Conservation (phyloP, 306 rosid genomes). For the Corylus avellana region DNA sequence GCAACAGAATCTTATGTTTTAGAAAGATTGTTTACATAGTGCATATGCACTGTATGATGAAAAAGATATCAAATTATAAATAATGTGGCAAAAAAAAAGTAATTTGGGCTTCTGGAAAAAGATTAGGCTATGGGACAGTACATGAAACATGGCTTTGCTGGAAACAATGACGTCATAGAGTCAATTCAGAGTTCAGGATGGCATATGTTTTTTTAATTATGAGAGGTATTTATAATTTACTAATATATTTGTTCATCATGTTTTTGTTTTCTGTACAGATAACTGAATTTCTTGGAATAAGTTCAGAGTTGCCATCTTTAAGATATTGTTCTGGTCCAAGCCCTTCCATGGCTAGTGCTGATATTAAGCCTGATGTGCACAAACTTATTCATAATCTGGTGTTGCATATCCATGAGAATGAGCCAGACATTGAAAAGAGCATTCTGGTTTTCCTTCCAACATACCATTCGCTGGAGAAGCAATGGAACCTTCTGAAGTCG, state of each 20-base stretch:
- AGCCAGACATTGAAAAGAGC: constrained; percentile 84
- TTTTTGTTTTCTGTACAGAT: constrained; percentile 46
- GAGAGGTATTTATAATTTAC: neutral
- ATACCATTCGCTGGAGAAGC: constrained; percentile 72
- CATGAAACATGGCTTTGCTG: neutral
- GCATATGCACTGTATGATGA: neutral
- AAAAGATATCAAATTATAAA: neutral
- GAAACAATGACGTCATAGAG: neutral
- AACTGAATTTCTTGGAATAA: constrained; percentile 48
- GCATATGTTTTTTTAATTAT: neutral
- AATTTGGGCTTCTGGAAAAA: neutral
- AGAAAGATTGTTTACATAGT: neutral
- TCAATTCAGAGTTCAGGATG: neutral
- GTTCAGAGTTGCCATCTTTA: constrained; percentile 39
- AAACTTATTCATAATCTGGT: constrained; percentile 69
- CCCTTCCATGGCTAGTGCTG: constrained; percentile 40
- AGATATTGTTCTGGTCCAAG: constrained; percentile 39
- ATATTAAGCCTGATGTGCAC: constrained; percentile 51
- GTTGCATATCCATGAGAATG: constrained; percentile 71
- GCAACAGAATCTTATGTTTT: constrained; percentile 13
- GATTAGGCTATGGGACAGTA: neutral
- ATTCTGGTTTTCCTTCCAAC: constrained; percentile 92
- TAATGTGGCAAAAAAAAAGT: neutral
- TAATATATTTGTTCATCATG: constrained; percentile 9
- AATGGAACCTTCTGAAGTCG: constrained; percentile 74